Conservation (phyloP, 805 yeast genomes). For the Candida mattraensis region DNA sequence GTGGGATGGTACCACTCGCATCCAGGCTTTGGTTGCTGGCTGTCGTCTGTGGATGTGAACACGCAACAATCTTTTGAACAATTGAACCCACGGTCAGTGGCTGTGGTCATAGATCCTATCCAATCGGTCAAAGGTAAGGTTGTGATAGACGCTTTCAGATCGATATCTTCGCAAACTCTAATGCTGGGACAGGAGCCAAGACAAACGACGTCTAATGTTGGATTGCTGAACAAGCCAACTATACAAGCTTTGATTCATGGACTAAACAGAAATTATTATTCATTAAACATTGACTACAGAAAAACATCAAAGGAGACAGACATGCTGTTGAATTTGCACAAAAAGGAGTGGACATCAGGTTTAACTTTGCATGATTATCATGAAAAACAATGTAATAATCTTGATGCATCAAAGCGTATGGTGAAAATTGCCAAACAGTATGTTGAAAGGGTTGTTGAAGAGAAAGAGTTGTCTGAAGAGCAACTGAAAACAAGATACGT, state of each 20-base stretch:
- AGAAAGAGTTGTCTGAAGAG: slow-evolving; percentile 81
- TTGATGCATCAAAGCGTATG: slow-evolving; percentile 71
- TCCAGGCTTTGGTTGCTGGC: slow-evolving; percentile 99
- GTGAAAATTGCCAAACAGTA: slow-evolving; percentile 89
- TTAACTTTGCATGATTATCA: slow-evolving; percentile 74
- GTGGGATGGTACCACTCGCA: slow-evolving; percentile 99
- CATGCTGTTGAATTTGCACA: slow-evolving; percentile 91
- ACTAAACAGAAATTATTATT: slow-evolving; percentile 92
- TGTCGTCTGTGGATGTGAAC: slow-evolving; percentile 94
- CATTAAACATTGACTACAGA: slow-evolving; percentile 90
- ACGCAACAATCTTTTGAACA: slow-evolving; percentile 98
- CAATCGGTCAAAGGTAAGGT: slow-evolving; percentile 99
- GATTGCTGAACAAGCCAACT: slow-evolving; percentile 92
- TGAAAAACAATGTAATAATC: slow-evolving; percentile 72
- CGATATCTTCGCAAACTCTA: slow-evolving; percentile 81
- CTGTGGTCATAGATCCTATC: slow-evolving; percentile 97
- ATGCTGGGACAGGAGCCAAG: slow-evolving; percentile 98
- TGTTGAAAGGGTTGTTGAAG: slow-evolving; percentile 88
- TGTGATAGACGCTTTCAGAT: slow-evolving; percentile 96
- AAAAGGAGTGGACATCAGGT: slow-evolving; percentile 95
- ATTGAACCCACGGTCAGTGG: slow-evolving; percentile 92
- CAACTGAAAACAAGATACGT: slow-evolving; percentile 94
- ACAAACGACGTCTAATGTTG: slow-evolving; percentile 94
- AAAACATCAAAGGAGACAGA: slow-evolving; percentile 90
- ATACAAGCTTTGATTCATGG: slow-evolving; percentile 98